Base-by-base conservation (phyloP, 140 eudicot species). In the Cichorium intybus region DNA sequence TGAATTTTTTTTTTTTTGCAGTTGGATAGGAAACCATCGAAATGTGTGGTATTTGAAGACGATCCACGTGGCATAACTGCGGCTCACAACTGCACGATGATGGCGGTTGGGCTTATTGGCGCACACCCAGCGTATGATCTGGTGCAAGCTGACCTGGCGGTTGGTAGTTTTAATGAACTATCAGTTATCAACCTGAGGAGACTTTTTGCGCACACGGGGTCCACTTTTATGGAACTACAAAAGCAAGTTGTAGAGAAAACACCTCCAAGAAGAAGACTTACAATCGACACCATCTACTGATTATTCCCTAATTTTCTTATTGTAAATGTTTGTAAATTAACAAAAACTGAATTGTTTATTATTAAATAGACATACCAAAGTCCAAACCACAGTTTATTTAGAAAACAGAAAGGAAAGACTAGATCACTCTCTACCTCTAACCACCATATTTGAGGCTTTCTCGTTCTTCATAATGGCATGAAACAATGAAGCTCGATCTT, bases 41-140 rank as follows among this genome's bases (percentile, higher is more conserved):
- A 85, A 75, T 91, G 97, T 75, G 91, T 91, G 43, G 97, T 85
- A 41, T 91, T 91, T 69, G 97, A 87, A 81, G 97, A 91, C 43
- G 97, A 91, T 65, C 96, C 97, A 3, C 83, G 96, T 72, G 97
- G 95, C 17, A 80, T 87, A 66, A 82, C 97, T 43, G 97, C 97
- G 7, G 97, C 97, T 33, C 97, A 91, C 83, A 91, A 91, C 70
- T 91, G 97, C 71, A 91, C 97, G 3, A 91, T 91, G 97, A 91
- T 87, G 97, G 97, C 95, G 15, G 67, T 85, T 58, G 97, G 85
- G 61, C 75, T 91, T 27, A 91, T 91, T 65, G 97, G 97, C 62
- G 84, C 92, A 82, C 96, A 85, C 66, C 97, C 97, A 65, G 97
- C 97, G 95, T 91, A 91, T 64, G 85, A 82, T 60, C 70, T 91